Evolutionary conservation across 331 rosid species (phyloP).

Genomic region (Telfairia occidentalis): DNA sequence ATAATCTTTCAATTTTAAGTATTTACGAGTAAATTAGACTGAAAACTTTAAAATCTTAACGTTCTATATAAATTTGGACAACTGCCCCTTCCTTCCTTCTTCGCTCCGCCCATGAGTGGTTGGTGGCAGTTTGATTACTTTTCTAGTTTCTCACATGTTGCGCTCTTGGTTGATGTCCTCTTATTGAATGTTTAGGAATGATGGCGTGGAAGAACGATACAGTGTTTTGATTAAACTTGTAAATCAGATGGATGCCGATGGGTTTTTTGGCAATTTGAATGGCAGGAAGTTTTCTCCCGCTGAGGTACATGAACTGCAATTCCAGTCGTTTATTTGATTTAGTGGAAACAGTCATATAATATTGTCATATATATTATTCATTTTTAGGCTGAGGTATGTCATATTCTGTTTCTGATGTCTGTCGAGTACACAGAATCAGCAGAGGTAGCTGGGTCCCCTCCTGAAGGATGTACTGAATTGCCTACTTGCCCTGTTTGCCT

Average conservation of each 20-base stretch:
- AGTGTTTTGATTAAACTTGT: conserved; percentile 54
- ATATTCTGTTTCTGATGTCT: conserved; percentile 50
- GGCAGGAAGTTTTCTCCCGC: conserved; percentile 64
- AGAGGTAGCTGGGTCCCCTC: conserved; percentile 65
- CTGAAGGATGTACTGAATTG: conserved; percentile 56
- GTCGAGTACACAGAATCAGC: conserved; percentile 73
- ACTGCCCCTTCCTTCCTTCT: no score
- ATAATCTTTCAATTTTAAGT: no score
- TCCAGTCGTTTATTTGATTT: not conserved
- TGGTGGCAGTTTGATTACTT: not conserved
- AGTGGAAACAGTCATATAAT: not conserved
- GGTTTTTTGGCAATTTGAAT: conserved; percentile 46
- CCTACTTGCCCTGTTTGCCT: conserved; percentile 96
- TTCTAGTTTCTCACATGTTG: not conserved
- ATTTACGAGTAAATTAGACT: no score
- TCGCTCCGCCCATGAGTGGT: no score
- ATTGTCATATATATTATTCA: conserved; percentile 6
- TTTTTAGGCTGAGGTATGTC: conserved; percentile 81
- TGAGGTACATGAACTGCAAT: conserved; percentile 38
- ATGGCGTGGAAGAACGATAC: conserved; percentile 76
- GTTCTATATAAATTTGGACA: no score
- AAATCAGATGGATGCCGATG: conserved; percentile 40
- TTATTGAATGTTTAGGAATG: conserved; percentile 9
- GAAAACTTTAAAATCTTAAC: no score
- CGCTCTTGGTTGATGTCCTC: not conserved